A percentile compares a stretch with the other conserved stretches of the same genome.
Evolutionary conservation across 1,139 yeast species (phyloP).

Genomic region (Yamadazyma atmosphaerica): DNA sequence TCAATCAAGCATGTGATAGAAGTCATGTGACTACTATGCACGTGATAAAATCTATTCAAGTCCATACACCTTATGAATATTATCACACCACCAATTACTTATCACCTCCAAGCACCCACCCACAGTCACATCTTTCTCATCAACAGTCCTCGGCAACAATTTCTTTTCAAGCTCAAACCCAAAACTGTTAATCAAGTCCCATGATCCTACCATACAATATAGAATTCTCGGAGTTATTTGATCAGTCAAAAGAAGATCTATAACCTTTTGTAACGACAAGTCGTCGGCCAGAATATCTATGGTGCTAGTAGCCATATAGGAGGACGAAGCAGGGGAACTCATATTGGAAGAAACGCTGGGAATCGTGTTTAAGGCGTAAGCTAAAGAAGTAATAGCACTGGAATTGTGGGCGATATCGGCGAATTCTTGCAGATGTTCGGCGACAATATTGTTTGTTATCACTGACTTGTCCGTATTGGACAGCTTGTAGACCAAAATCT

Average conservation of each 20-base stretch:
- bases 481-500: background rate
- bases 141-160: slow-evolving; percentile 2
- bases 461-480: too few relatives aligned
- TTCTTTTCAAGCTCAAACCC: slow-evolving; percentile 16
- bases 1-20: too few relatives aligned
- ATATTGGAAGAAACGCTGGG: slow-evolving; percentile 5
- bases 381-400: slow-evolving; percentile 16
- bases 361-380: slow-evolving; percentile 20
- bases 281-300: slow-evolving; percentile 6
- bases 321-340: slow-evolving; percentile 14
- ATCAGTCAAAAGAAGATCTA: slow-evolving; percentile 19
- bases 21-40: background rate
- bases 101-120: slow-evolving; percentile 10
- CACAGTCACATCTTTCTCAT: slow-evolving; percentile 5
- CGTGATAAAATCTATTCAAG: slow-evolving; percentile 16
- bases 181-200: slow-evolving; percentile 30
- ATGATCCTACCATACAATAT: slow-evolving; percentile 32
- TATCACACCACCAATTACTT: slow-evolving; percentile 16
- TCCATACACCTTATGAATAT: slow-evolving; percentile 27
- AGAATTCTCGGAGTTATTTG: slow-evolving; percentile 28
- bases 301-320: slow-evolving; percentile 4
- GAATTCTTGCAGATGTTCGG: background rate
- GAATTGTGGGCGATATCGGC: background rate
- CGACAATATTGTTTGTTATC: background rate
- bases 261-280: slow-evolving; percentile 15